Evolutionary conservation across 495 filamentous ascomycete genomes (phyloP), one percentile per base, ranked within the genome.

Genomic region (Emericellopsis terricola): DNA sequence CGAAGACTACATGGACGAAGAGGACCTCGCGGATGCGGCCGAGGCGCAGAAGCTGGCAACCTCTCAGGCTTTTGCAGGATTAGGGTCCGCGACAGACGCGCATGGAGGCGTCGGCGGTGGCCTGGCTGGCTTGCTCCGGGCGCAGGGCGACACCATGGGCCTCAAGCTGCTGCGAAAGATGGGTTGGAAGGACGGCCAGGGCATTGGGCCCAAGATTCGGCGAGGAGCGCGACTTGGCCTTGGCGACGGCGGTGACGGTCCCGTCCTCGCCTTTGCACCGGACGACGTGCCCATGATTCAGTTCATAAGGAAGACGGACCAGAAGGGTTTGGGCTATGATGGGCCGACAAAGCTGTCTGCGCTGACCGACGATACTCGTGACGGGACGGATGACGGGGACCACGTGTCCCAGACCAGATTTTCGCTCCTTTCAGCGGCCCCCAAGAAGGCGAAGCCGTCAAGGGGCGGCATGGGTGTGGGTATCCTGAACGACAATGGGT

Each of bases 1-100:
- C 7, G 87, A 96, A 45, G 89, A 97, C 48, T 96, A 84, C 40
- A 97, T 97, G 89, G 89, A 97, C 41, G 91, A 93, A 41, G 91
- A 97, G 55, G 89, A 97, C 55, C 57, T 93, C 8, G 78, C 80
- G 8, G 87, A 94, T 42, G 77, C 76, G 2, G 85, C 76, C 33
- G 86, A 94, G 52, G 64, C 74, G 2, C 66, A 67, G 41, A 65
- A 62, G 30, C 50, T 96, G 19, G 71, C 86, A 44, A 93, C 78
- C 0, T 59, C 69, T 1, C 57, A 70, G 19, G 67, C 61, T 0
- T 94, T 86, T 50, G 64, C 82, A 6, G 81, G 80, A 0, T 61
- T 94, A 13, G 89, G 89, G 1, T 64, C 71, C 18, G 74, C 75
- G 6, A 65, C 71, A 16, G n/a, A n/a, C n/a, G n/a, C n/a, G n/a